Evolutionary conservation across 2,329 filamentous ascomycete species (phyloP).

Genomic region (Hymenoscyphus salicellus): DNA sequence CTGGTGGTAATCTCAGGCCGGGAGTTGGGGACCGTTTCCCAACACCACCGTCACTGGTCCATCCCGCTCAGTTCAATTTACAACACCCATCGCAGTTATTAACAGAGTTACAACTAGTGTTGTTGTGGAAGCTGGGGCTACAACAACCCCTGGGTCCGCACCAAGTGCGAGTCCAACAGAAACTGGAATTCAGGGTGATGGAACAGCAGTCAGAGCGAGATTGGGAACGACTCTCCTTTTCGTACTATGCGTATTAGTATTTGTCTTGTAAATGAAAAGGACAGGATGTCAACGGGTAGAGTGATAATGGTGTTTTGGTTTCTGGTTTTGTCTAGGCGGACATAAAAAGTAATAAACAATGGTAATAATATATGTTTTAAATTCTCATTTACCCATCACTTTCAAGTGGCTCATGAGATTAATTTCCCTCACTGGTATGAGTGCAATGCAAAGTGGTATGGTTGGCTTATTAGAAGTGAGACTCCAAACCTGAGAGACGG

Average conservation of each 20-base stretch:
- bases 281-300: not conserved
- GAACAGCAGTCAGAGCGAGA: not conserved
- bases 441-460: not conserved
- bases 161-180: conserved; percentile 1
- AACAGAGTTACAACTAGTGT: conserved; percentile 2
- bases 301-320: not conserved
- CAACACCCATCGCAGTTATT: not conserved
- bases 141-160: not conserved
- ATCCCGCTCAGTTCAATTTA: not conserved
- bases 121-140: not conserved
- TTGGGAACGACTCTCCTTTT: not conserved
- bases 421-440: not conserved
- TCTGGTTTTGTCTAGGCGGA: not conserved
- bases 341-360: not conserved
- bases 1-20: not conserved
- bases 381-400: not conserved
- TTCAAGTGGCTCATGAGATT: not conserved
- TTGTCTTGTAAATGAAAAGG: not conserved
- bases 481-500: no score
- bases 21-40: not conserved
- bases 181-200: not conserved
- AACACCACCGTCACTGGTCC: not conserved
- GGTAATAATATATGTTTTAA: not conserved
- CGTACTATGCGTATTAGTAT: not conserved
- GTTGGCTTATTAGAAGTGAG: not conserved